Evolutionary conservation across 495 filamentous ascomycete genomes (phyloP), one percentile per base, ranked within the genome.

Genomic region (Lasiosphaeriaceae sp.): DNA sequence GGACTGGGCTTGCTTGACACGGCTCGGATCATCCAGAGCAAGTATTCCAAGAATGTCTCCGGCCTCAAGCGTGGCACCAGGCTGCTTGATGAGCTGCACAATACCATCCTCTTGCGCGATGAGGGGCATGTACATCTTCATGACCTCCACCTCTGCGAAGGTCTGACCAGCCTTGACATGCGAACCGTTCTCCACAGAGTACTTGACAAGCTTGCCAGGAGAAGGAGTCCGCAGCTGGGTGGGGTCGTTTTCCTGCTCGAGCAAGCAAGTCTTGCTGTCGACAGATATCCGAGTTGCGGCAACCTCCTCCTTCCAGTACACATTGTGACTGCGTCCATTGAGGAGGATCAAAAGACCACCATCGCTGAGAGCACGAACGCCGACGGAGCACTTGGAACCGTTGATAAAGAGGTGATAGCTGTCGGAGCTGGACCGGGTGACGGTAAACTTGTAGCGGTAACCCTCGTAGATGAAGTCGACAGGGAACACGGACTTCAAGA

Each of bases 61-160:
- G 65, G 94, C 94, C 73, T 97, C 92, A 31, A 99, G 87, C n/a
- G 91, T 94, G 19, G 94, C 90, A 64, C 94, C 94, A 52, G 95
- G 95, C 76, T 97, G 94, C 84, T 99, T 99, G 79, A 99, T 96
- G 65, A 97, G 81, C 76, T 97, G 92, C 46, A 99, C 95, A 53
- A 93, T 86, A 74, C 94, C 94, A 62, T 96, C 95, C 71, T 99
- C 94, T 72, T 93, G 87, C n/a, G 94, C 88, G 54, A 99, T 80
- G 52, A 99, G 81, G 64, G 94, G 94, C 94, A 99, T 99, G 79
- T 96, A 97, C 94, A 99, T 99, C 81, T 99, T 99, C 94, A 99
- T 99, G 71, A 99, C 95, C 72, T 99, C 94, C 52, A 99, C 94
- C 68, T 99, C 94, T 52, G 94, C 94, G 67, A 90, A 99, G 8